phyloP scores from a whole-genome alignment of 2,329 filamentous ascomycete genomes.

The Botrytis cinerea region DNA sequence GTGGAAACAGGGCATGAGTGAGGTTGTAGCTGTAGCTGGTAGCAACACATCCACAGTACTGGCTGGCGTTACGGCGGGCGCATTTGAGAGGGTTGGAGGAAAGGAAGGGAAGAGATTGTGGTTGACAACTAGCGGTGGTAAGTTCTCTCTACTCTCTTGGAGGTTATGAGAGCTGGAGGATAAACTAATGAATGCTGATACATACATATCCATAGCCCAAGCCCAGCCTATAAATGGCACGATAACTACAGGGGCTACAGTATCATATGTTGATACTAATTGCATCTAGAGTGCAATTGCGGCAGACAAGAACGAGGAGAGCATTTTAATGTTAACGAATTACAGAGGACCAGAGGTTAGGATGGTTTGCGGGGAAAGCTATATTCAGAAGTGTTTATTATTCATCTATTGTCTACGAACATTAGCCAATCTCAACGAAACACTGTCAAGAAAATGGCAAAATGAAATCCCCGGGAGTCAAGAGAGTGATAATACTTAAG shows the following conservation, averaged over 20 bases:
- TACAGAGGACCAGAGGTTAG: background rate
- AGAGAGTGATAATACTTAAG: background rate
- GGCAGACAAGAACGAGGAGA: background rate
- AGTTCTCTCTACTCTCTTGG: conserved; percentile 14
- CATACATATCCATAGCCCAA: background rate
- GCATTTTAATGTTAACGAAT: background rate
- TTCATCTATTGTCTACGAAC: background rate
- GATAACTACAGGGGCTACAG: background rate
- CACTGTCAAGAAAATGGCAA: background rate
- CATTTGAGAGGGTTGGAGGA: conserved; percentile 25
- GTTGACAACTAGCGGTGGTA: conserved; percentile 29
- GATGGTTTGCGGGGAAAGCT: background rate
- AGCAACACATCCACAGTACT: conserved; percentile 24
- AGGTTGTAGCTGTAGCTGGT: conserved; percentile 24
- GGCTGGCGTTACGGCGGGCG: conserved; percentile 29
- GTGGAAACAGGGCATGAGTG: background rate
- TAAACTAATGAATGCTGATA: background rate
- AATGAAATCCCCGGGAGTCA: background rate
- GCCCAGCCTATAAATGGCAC: background rate
- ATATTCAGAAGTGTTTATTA: too few relatives aligned
- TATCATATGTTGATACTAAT: conserved; percentile 15
- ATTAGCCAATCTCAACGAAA: background rate
- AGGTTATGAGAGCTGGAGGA: background rate
- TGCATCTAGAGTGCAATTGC: background rate
- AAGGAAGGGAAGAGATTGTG: conserved; percentile 24